A percentile compares a stretch with the other conserved stretches of the same genome.
phyloP scores from a whole-genome alignment of 306 rosid species.

The Hippophae tibetana region DNA sequence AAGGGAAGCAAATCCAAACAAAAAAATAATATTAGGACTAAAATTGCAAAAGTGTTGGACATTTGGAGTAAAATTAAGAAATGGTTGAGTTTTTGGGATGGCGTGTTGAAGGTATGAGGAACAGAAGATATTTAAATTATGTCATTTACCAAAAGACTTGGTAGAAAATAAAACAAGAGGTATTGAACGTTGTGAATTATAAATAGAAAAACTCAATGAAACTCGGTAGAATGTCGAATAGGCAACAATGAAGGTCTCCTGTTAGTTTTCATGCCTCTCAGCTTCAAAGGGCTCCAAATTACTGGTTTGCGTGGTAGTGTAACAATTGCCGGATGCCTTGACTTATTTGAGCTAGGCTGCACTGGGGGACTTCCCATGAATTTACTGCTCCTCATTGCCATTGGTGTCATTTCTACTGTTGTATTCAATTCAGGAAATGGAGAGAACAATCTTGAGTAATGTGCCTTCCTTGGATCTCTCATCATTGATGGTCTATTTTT shows the following conservation, averaged over 20 bases:
- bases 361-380: constrained; percentile 76
- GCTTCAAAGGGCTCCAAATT: constrained; percentile 82
- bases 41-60: no score
- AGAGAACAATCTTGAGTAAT: constrained; percentile 64
- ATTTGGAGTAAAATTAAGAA: no score
- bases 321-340: constrained; percentile 36
- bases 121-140: constrained; percentile 11
- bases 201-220: constrained; percentile 23
- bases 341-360: constrained; percentile 30
- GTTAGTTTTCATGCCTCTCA: constrained; percentile 39
- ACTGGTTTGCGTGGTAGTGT: constrained; percentile 55
- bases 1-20: no score
- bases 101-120: background rate
- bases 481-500: constrained; percentile 36
- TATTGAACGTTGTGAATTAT: constrained; percentile 1
- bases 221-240: constrained; percentile 36
- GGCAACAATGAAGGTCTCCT: constrained; percentile 67
- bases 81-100: background rate
- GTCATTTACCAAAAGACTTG: constrained; percentile 2
- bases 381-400: constrained; percentile 56
- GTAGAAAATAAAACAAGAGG: background rate
- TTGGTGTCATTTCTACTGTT: constrained; percentile 53
- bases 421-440: constrained; percentile 54
- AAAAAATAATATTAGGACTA: no score
- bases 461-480: constrained; percentile 44